Evolutionary conservation across 352 stramenopile species (phyloP).

Genomic region (Globisporangium spiculum): DNA sequence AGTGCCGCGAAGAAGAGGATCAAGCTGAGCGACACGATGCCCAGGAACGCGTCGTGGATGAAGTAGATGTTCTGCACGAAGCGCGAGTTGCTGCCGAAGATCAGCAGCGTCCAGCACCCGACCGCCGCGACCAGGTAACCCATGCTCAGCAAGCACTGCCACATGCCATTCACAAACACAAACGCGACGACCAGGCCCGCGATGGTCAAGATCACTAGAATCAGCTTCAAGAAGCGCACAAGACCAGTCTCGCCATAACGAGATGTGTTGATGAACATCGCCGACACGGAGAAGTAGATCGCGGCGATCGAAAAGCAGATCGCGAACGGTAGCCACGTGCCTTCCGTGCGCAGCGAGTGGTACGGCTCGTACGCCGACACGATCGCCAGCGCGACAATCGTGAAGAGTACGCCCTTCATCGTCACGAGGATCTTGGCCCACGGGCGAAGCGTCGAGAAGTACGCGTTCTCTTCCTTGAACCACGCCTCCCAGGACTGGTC

Average conservation of each 20-base stretch:
- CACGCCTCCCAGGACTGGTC: conserved; percentile 95
- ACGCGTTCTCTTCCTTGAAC: conserved; percentile 95
- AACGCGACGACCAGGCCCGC: conserved; percentile 71
- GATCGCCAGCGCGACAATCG: conserved; percentile 86
- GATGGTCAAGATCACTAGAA: conserved; percentile 74
- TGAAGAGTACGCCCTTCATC: conserved; percentile 88
- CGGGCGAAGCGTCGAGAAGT: conserved; percentile 87
- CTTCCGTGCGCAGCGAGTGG: conserved; percentile 52
- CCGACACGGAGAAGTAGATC: conserved; percentile 66
- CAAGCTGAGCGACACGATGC: conserved; percentile 90
- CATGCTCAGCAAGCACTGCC: conserved; percentile 87
- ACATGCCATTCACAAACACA: conserved; percentile 77
- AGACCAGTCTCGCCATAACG: conserved; percentile 55
- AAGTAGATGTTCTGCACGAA: conserved; percentile 92
- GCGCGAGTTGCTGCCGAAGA: conserved; percentile 87
- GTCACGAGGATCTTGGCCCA: conserved; percentile 91
- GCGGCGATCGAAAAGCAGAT: conserved; percentile 50
- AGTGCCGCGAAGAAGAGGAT: conserved; percentile 91
- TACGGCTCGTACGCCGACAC: conserved; percentile 66
- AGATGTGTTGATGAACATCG: conserved; percentile 56
- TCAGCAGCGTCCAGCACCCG: conserved; percentile 76
- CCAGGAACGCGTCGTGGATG: conserved; percentile 93
- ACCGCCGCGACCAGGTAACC: conserved; percentile 93
- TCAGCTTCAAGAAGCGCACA: conserved; percentile 68
- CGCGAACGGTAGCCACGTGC: conserved; percentile 55